Percentiles rank a stretch among this genome's conserved stretches.
These are phyloP conservation scores for Ammopiptanthus mongolicus DNA, from an alignment of 306 rosid genomes.

Conservation along the genomic window DNA sequence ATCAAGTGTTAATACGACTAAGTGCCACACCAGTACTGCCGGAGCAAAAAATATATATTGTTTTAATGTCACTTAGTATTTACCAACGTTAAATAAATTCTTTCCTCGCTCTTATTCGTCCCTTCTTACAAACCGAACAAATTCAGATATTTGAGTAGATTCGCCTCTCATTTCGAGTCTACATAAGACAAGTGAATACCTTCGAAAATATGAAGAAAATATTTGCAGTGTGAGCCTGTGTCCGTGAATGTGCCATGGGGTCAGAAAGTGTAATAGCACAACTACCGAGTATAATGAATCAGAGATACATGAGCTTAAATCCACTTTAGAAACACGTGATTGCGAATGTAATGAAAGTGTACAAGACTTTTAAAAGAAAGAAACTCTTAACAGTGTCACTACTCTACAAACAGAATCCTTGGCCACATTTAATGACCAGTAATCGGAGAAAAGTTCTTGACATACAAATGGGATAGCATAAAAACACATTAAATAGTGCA, in stretches of 20 bases:
- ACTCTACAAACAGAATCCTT: slow-evolving; percentile 25
- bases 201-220: background rate
- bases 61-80: no score
- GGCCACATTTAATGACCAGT: slow-evolving; percentile 9
- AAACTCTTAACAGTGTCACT: background rate
- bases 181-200: background rate
- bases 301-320: background rate
- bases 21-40: no score
- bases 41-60: no score
- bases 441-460: background rate
- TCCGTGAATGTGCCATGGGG: background rate
- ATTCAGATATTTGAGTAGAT: background rate
- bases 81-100: no score
- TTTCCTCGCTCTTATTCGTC: no score
- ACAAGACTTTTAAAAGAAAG: background rate
- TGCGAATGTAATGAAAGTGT: background rate
- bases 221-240: background rate
- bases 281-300: background rate
- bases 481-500: slow-evolving; percentile 22
- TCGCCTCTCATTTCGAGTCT: background rate
- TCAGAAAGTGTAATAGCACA: background rate
- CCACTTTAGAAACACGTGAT: slow-evolving; percentile 2
- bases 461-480: slow-evolving; percentile 12
- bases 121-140: background rate
- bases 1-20: no score